Base-by-base conservation (phyloP, 73 alveolate species). In the Stentor coeruleus region DNA sequence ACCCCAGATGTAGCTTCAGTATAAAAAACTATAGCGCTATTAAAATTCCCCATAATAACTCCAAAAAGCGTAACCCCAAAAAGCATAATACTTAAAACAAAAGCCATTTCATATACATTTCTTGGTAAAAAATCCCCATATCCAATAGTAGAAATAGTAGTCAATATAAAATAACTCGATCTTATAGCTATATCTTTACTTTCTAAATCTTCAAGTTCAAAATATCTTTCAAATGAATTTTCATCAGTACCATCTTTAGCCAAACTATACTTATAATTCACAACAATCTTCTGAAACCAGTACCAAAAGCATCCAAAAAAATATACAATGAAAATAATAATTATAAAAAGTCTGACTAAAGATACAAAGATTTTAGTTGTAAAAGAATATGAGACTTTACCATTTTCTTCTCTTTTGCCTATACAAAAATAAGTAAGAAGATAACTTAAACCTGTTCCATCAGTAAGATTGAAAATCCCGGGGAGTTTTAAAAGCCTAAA, bases 21-120 rank as follows among this genome's bases (percentile, higher is more conserved):
- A 2, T 20, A 66, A 20, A 20, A 20, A 0, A 40, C n/a, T 14
- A 66, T 31, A 11, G 79, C 37, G 41, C 79, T 66, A 2, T 66
- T 66, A 33, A 66, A 66, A 33, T 20, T 66, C 15, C 49, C 79
- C 79, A 66, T 66, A 26, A 66, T 66, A 20, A 66, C 37, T 14
- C 49, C n/a, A 2, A 20, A 66, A 28, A 31, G 40, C 14, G 79
- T 31, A 14, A 66, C 37, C 39, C 79, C 79, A 33, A 66, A 20
- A 33, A 66, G n/a, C n/a, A 66, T 66, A 1, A 66, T 40, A 11
- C n/a, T 2, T 0, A 20, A 28, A 26, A 66, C 33, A 2, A 66
- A 66, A 11, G 40, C 79, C 37, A 20, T 66, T 66, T 66, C 79
- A 66, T 66, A 66, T 20, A 66, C n/a, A 66, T 66, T 66, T 2